Evolutionary conservation across 805 yeast genomes (phyloP), one percentile per base, ranked within the genome.

Genomic region (Candida koratica): DNA sequence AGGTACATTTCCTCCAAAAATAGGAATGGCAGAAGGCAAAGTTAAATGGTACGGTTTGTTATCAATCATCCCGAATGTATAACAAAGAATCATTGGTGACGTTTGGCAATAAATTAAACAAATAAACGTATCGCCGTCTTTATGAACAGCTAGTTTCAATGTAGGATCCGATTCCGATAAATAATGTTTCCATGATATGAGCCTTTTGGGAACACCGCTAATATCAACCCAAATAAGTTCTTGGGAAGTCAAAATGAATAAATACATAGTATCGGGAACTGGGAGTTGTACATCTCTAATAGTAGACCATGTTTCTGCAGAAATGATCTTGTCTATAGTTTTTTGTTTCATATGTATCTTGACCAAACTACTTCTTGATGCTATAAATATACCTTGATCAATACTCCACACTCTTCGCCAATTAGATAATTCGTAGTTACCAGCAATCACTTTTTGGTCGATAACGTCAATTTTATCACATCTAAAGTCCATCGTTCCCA

Each of bases 171-270:
- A 44, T 6, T 71, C 65, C 28, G 71, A 69, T 15, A 83, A 55
- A 41, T 60, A 73, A 55, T 87, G 96, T 42, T 79, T 81, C 89
- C 94, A 84, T 0, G 89, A 73, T 1, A 86, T 48, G 2, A 75
- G 41, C 39, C 83, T 66, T 19, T 58, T 58, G 3, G 58, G 55
- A 6, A 44, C 49, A 1, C 40, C 9, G 59, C 56, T 11, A 45
- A 36, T 12, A 3, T 44, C 25, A 52, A 56, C 62, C 68, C 88
- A 61, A 0, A 77, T 69, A 6, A 88, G 34, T 47, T 84, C 89
- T 38, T 71, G 74, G 1, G 87, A 71, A 0, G 95, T 84, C 17
- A 87, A 57, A 5, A 84, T 47, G 26, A 82, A 68, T 3, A 71
- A 58, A 40, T 67, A 61, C 3, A 58, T 45, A n/a, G 17, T 20